These are phyloP conservation scores for Pseudogymnoascus sp. DNA, from an alignment of 2,329 filamentous ascomycete genomes.

Conservation along the genomic window DNA sequence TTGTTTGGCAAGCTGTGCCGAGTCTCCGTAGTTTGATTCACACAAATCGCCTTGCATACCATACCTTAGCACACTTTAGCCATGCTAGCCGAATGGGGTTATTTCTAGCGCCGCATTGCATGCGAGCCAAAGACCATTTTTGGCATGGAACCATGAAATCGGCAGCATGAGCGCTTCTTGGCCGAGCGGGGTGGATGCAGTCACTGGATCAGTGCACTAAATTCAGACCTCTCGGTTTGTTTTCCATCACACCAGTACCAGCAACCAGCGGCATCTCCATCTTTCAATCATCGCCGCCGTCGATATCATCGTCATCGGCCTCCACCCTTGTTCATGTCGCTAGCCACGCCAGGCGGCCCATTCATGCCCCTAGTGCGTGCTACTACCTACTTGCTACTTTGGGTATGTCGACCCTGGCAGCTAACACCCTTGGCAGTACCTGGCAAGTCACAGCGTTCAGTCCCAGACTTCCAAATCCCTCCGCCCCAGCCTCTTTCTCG, in stretches of 20 bases:
- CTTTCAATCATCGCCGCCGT: background rate
- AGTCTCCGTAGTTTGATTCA: background rate
- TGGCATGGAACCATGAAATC: background rate
- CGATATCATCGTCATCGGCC: constrained; percentile 2
- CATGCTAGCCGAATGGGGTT: background rate
- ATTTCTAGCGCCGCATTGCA: background rate
- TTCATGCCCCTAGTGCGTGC: background rate
- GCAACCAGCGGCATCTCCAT: background rate
- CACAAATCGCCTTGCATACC: background rate
- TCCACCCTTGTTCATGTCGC: background rate
- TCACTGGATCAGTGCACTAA: background rate
- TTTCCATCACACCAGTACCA: background rate
- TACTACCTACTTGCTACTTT: background rate
- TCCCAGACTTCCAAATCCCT: background rate
- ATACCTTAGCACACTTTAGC: too few relatives aligned
- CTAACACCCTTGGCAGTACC: background rate
- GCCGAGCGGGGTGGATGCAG: background rate
- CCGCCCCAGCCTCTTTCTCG: background rate
- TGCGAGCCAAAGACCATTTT: background rate
- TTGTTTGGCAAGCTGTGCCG: background rate
- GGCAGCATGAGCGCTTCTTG: background rate
- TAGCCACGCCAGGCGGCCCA: background rate
- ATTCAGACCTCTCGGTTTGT: background rate
- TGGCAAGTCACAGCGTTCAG: background rate
- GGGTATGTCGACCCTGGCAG: background rate